Base-by-base conservation (phyloP, 768 basidiomycete genomes). In the Lactifluus piperatus region DNA sequence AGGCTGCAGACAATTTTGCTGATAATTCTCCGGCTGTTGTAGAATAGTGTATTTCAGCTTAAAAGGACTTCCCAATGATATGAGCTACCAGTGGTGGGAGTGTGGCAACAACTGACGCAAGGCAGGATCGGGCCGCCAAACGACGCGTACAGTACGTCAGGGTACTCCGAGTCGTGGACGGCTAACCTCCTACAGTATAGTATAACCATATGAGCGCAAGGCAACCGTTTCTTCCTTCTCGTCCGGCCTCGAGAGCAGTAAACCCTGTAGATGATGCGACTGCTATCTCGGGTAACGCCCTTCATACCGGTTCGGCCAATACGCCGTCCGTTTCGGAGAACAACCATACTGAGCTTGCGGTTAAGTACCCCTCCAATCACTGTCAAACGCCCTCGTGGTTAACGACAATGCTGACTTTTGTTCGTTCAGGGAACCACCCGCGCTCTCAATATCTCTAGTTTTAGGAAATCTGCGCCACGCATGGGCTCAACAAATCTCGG, bases 1-100 rank as follows among this genome's bases (percentile, higher is more conserved):
- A 93, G 67, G 82, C 81, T 3, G 71, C 72, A 26, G 69, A 69
- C 22, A 30, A 36, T 20, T 36, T 54, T 32, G 29, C 51, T 16
- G 64, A 65, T n/a, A 51, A 50, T 43, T 53, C 46, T 44, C 51
- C 51, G 20, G 51, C 26, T 41, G 27, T 54, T 56, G 60, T 61
- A 56, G 54, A 51, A 56, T 56, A 32, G 51, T 56, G 30, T 48
- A 41, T 43, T 32, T 5, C 46, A 34, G 22, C 20, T 36, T 45
- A 37, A 20, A 46, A 37, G 18, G 32, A 3, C 11, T 30, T 34
- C 10, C 34, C 32, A 9, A 3, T 9, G 13, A 34, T 9, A 34
- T 7, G n/a, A n/a, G n/a, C n/a, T n/a, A n/a, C n/a, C n/a, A n/a
- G n/a, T n/a, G n/a, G n/a, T n/a, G n/a, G n/a, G n/a, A n/a, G n/a